Conservation (phyloP, 2,329 filamentous ascomycete genomes). For the Exophiala dermatitidis region DNA sequence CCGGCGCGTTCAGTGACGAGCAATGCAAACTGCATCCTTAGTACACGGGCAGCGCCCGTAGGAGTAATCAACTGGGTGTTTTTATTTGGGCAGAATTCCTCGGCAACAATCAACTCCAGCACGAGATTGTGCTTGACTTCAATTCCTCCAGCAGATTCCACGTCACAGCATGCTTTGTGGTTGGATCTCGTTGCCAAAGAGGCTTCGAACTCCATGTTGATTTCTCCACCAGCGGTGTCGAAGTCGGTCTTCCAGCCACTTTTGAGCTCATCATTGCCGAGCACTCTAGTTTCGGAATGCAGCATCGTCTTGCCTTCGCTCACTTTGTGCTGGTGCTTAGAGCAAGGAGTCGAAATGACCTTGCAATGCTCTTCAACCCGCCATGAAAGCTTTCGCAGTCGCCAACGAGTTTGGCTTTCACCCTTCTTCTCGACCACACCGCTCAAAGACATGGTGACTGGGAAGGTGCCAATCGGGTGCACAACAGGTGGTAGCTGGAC, state of each 20-base stretch:
- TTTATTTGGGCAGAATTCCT: conserved; percentile 69
- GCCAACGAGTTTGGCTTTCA: conserved; percentile 72
- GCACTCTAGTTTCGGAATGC: conserved; percentile 66
- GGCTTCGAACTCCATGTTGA: conserved; percentile 73
- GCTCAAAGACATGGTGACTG: conserved; percentile 70
- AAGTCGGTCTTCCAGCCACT: conserved; percentile 84
- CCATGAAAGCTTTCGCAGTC: conserved; percentile 86
- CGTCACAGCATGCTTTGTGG: conserved; percentile 66
- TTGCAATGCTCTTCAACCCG: conserved; percentile 81
- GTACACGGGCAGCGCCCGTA: conserved; percentile 80
- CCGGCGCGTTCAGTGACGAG: conserved; percentile 75
- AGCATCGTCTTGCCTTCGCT: conserved; percentile 62
- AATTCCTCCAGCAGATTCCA: conserved; percentile 65
- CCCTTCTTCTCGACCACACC: conserved; percentile 70
- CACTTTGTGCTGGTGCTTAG: conserved; percentile 62
- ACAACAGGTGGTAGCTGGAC: conserved; percentile 76
- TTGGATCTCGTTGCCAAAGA: conserved; percentile 48
- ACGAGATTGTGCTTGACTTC: conserved; percentile 78
- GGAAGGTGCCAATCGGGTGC: conserved; percentile 77
- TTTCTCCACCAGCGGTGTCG: conserved; percentile 58
- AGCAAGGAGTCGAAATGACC: conserved; percentile 70
- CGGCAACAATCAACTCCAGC: conserved; percentile 87
- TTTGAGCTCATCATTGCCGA: conserved; percentile 76
- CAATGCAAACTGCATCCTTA: conserved; percentile 85
- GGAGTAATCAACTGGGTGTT: conserved; percentile 69